These are phyloP conservation scores for Clavaria fumosa DNA, from an alignment of 768 basidiomycete genomes.

Conservation along the genomic window DNA sequence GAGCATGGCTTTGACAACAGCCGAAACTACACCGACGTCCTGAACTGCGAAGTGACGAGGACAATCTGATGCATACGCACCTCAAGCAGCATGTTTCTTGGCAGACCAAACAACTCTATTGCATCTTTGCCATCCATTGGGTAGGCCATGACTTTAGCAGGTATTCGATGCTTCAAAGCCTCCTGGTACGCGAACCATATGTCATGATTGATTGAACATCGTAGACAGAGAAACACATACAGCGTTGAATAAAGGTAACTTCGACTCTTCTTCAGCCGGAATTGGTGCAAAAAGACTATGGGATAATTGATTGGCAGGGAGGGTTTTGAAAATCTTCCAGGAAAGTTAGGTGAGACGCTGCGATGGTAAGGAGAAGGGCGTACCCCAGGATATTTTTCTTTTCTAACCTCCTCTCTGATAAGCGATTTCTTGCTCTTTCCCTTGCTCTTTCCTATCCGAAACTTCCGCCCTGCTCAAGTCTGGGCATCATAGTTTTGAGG, in stretches of 20 bases:
- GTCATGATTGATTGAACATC: background rate
- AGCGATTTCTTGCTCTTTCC: no score
- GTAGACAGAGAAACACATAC: conserved; percentile 17
- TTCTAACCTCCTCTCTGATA: no score
- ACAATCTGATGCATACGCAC: conserved; percentile 23
- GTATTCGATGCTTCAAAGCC: conserved; percentile 18
- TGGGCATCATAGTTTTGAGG: no score
- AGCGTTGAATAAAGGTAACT: conserved; percentile 28
- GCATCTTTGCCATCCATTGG: conserved; percentile 30
- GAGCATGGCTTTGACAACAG: conserved; percentile 58
- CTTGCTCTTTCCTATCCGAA: no score
- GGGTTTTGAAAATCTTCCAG: conserved; percentile 27
- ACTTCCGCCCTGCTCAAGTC: no score
- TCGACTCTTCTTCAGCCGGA: conserved; percentile 22
- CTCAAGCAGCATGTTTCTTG: conserved; percentile 55
- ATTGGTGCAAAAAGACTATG: conserved; percentile 31
- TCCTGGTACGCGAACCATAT: conserved; percentile 6
- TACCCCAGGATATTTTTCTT: conserved; percentile 20
- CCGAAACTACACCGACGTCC: conserved; percentile 32
- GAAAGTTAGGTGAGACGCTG: background rate
- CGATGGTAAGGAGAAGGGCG: conserved; percentile 7
- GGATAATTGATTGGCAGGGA: conserved; percentile 24
- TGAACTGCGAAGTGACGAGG: background rate
- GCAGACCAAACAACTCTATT: conserved; percentile 54
- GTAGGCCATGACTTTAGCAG: conserved; percentile 35